These are phyloP conservation scores for Termitomyces sp. DNA, from an alignment of 768 basidiomycete species.

Conservation along the genomic window DNA sequence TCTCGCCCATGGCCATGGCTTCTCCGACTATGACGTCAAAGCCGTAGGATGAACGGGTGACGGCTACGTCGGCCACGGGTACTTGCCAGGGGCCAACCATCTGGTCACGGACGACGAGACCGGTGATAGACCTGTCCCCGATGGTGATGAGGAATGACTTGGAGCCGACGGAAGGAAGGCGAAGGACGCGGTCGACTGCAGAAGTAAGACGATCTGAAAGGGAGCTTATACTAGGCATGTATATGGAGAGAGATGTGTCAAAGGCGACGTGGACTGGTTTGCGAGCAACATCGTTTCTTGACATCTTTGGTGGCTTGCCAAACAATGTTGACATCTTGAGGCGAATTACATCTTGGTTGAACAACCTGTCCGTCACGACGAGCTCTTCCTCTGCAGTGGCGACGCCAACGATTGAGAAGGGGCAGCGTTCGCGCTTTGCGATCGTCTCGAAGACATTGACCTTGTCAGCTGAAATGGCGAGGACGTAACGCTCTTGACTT, in stretches of 20 bases:
- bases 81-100: constrained; percentile 99
- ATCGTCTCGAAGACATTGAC: constrained; percentile 64
- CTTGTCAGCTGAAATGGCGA: constrained; percentile 72
- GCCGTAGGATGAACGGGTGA: constrained; percentile 92
- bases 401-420: constrained; percentile 85
- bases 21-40: constrained; percentile 83
- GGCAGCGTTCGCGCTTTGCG: constrained; percentile 86
- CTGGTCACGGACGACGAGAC: constrained; percentile 92
- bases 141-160: constrained; percentile 99
- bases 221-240: constrained; percentile 43
- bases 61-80: constrained; percentile 94
- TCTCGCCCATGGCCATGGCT: constrained; percentile 98
- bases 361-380: constrained; percentile 83
- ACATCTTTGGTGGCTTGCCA: constrained; percentile 93
- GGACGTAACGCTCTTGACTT: constrained; percentile 94
- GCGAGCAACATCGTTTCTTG: constrained; percentile 56
- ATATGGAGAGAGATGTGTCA: constrained; percentile 63
- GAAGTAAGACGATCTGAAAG: constrained; percentile 45
- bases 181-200: constrained; percentile 80
- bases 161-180: constrained; percentile 87
- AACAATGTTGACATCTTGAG: constrained; percentile 95
- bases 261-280: constrained; percentile 41
- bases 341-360: constrained; percentile 74
- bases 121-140: constrained; percentile 91
- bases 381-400: constrained; percentile 81